Base-by-base conservation (phyloP, 495 filamentous ascomycete species). In the Darksidea phi region DNA sequence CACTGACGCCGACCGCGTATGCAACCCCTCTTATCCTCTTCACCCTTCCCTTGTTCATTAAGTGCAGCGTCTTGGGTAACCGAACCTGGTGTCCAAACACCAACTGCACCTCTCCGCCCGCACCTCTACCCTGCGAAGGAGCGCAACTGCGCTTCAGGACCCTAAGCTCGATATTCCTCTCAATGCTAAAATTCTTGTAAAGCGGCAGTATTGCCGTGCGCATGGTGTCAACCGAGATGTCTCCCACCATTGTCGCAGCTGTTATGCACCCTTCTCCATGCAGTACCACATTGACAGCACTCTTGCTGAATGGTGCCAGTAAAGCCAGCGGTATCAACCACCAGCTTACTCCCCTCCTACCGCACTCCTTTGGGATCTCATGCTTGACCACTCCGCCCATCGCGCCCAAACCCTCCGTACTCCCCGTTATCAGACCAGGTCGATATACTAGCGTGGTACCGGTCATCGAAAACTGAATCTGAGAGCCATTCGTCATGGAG, bases 241-340 rank as follows among this genome's bases (percentile, higher is more conserved):
- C 95, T 37, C 91, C 91, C 0, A 80, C 79, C 21, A 80, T 77
- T 5, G 91, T 96, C 1, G 89, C 84, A 32, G 86, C 84, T 0
- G 95, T 97, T 66, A 97, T 95, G n/a, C 95, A 92, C 43, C 95
- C 95, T 0, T 90, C 85, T 0, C 95, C 95, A 13, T 86, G 84
- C 67, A 99, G 90, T 6, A 91, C 79, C 11, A 97, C 87, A 67
- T 92, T 93, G 66, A 99, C 80, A 36, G 88, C 84, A 7, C 84
- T 79, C 71, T 99, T 97, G 25, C 89, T 86, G 74, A 99, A 99
- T 0, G 95, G 94, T 0, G 94, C 94, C 13, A 99, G 80, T 1
- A 97, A 80, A 66, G 90, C 94, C 4, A 99, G 80, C 8, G 90
- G 88, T 37, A 97, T 75, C 60, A 97, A 81, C 78, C 90, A 97